Evolutionary conservation across 805 yeast species (phyloP), one percentile per base, ranked within the genome.

Genomic region (Pichia thaimueangensis): DNA sequence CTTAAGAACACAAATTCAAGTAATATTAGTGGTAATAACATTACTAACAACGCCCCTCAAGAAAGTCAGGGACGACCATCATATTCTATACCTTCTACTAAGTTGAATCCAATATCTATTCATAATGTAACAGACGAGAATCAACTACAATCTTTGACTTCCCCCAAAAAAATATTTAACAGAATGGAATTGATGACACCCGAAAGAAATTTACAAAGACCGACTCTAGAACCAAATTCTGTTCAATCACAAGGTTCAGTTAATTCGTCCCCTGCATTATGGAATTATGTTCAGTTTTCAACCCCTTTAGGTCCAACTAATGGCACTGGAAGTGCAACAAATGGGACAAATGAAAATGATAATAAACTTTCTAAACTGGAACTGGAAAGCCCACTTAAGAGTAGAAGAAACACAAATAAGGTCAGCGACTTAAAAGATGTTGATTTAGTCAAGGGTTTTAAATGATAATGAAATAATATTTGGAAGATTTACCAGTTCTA

Each of bases 281-380:
- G 96, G 97, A 86, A 84, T 58, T 80, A 86, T 64, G 86, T 89
- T 56, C 96, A 88, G 55, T 80, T 89, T 38, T 65, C 70, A 11
- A 62, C 66, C 1, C 65, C 67, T 2, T 36, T 61, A 30, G 65
- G 60, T 9, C 59, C 48, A 7, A 35, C 42, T n/a, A 45, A 24
- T 29, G 39, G 31, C 13, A 37, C 23, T 22, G 32, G 35, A 11
- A 36, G 29, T 20, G 24, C 32, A 24, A 41, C 33, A 6, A 39
- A 37, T 22, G 39, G 28, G 6, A 10, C n/a, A 24, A 21, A 16
- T 33, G 37, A 13, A 19, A 31, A 31, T 19, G 15, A n/a, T 27
- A 41, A 41, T 11, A 40, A 38, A 24, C n/a, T 43, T n/a, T 41
- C 43, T 8, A 57, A 57, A 37, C 21, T 49, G 21, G 62, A 58